phyloP scores from a whole-genome alignment of 371 early-diverging fungal species.

The Rhizopus sp. region DNA sequence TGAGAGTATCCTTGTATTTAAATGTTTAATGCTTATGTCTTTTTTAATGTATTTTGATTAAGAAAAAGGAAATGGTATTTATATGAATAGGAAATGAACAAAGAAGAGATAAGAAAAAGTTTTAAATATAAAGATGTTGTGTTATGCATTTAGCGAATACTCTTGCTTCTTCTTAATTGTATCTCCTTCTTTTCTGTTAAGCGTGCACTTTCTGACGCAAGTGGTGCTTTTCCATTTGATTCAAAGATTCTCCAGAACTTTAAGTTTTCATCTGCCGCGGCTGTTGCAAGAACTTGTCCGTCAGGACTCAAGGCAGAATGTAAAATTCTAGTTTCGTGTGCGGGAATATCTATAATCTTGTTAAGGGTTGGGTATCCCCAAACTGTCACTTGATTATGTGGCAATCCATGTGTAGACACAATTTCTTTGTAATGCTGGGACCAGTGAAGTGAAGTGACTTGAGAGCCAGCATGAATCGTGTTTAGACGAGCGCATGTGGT shows the following conservation, averaged over 20 bases:
- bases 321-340: slow-evolving; percentile 90
- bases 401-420: slow-evolving; percentile 92
- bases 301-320: slow-evolving; percentile 93
- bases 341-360: slow-evolving; percentile 79
- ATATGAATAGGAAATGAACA: background rate
- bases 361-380: slow-evolving; percentile 89
- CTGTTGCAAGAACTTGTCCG: slow-evolving; percentile 89
- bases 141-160: slow-evolving; percentile 7
- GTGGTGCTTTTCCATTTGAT: slow-evolving; percentile 7
- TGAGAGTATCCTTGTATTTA: no score
- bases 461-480: slow-evolving; percentile 85
- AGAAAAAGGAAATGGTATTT: background rate
- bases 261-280: slow-evolving; percentile 93
- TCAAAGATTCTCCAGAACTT: slow-evolving; percentile 98
- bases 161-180: slow-evolving; percentile 5
- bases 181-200: slow-evolving; percentile 8
- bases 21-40: no score
- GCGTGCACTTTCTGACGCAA: slow-evolving; percentile 1
- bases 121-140: no score
- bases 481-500: slow-evolving; percentile 65
- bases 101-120: background rate
- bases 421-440: slow-evolving; percentile 93
- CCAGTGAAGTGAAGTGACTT: slow-evolving; percentile 95
- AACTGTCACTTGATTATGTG: slow-evolving; percentile 83
- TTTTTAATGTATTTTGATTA: background rate